A percentile compares a stretch with the other conserved stretches of the same genome.
These are phyloP conservation scores for Adiantum capillusveneris DNA, from an alignment of 75 land plant genomes.

Conservation along the genomic window DNA sequence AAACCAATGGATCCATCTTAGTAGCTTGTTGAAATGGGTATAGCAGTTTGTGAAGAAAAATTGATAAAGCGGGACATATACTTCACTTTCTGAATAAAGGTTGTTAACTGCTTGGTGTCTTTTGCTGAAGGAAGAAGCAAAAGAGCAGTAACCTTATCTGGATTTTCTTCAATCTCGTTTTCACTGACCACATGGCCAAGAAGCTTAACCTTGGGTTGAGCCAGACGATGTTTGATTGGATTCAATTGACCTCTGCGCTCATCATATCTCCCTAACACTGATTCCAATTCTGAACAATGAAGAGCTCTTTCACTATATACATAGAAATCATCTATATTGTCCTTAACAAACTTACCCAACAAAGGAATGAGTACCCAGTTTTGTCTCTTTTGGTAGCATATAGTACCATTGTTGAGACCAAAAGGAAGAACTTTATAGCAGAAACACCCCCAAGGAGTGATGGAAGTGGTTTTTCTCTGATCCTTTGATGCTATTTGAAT, in stretches of 20 bases:
- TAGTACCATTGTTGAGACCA: too few species aligned
- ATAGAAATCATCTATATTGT: background rate
- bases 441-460: too few species aligned
- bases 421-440: too few species aligned
- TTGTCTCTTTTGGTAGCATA: too few species aligned
- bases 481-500: too few species aligned
- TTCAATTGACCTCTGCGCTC: background rate
- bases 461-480: too few species aligned
- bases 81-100: too few species aligned
- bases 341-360: background rate
- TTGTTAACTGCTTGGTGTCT: background rate
- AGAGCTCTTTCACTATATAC: background rate
- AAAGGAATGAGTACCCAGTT: background rate
- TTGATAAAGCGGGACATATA: too few species aligned
- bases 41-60: background rate
- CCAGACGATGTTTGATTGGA: background rate
- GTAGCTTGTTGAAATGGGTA: background rate
- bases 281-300: background rate
- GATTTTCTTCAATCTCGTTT: background rate
- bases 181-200: background rate
- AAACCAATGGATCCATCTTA: too few species aligned
- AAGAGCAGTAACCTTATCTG: background rate
- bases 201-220: background rate
- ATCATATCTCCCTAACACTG: background rate
- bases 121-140: background rate